Percentiles rank a stretch among this genome's conserved stretches.
Conservation (phyloP, 208 protist species). For the Histomonas meleagridis region DNA sequence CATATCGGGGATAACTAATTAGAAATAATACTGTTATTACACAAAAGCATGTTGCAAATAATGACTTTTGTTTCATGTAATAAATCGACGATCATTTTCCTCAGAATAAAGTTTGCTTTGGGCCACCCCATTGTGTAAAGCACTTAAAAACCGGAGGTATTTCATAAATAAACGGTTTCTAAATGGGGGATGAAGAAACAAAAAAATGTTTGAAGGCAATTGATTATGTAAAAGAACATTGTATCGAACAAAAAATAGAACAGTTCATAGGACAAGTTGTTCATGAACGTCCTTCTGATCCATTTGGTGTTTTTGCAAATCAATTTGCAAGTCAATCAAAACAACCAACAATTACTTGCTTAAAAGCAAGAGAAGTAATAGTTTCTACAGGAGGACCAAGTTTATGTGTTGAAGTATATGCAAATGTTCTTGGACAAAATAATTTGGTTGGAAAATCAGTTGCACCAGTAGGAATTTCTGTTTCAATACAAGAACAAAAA, state of each 20-base stretch:
- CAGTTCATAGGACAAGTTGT: constrained; percentile 28
- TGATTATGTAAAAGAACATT: constrained; percentile 12
- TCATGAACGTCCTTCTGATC: background rate
- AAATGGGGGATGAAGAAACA: no score
- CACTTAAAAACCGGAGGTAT: no score
- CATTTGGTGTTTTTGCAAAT: constrained; percentile 30
- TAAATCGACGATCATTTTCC: no score
- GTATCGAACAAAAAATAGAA: background rate
- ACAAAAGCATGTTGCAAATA: no score
- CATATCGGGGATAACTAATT: no score
- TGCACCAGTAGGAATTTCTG: constrained; percentile 1
- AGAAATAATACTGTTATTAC: no score
- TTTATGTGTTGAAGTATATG: background rate
- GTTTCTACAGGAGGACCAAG: constrained; percentile 11
- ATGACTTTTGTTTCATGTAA: no score
- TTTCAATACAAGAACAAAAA: background rate
- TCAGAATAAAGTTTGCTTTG: no score
- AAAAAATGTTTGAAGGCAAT: background rate
- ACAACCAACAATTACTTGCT: background rate
- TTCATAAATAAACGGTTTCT: no score
- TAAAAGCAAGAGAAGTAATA: background rate
- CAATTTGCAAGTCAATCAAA: constrained; percentile 18
- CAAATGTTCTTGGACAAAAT: background rate
- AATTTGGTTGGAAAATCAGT: background rate
- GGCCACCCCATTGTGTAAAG: no score